Percentiles rank a stretch among this genome's conserved stretches.
Evolutionary conservation across 176 grass and related monocot species (phyloP).

Genomic region (Otatea glauca): DNA sequence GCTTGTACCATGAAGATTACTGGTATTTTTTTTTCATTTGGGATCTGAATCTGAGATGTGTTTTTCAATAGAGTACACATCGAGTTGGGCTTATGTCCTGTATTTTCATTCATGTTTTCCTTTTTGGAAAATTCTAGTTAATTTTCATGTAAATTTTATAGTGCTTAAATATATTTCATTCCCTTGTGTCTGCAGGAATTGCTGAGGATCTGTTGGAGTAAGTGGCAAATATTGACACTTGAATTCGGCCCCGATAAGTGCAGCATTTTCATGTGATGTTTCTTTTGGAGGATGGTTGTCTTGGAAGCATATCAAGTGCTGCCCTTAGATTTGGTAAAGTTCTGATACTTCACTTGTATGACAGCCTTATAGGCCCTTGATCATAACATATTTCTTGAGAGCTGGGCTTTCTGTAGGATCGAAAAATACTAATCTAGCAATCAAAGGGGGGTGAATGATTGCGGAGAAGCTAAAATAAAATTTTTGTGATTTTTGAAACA

Average conservation of each 20-base stretch:
- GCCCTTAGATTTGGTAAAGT: constrained; percentile 59
- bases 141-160: constrained; percentile 16
- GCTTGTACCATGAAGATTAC: constrained; percentile 53
- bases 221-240: constrained; percentile 59
- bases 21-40: constrained; percentile 42
- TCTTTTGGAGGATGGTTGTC: constrained; percentile 63
- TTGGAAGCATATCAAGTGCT: constrained; percentile 57
- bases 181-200: constrained; percentile 41
- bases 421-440: no score
- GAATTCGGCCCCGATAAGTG: constrained; percentile 56
- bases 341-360: neutral
- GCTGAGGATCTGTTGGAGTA: constrained; percentile 43
- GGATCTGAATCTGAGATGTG: neutral
- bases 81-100: neutral
- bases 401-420: no score
- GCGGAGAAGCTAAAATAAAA: no score
- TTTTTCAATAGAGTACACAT: neutral
- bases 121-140: neutral
- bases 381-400: neutral
- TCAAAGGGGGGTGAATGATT: no score
- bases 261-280: constrained; percentile 63
- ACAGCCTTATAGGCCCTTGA: neutral
- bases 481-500: no score
- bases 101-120: neutral
- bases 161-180: constrained; percentile 5